Evolutionary conservation across 257 asterid genomes (phyloP).

Genomic region (Gentiana macrophylla): DNA sequence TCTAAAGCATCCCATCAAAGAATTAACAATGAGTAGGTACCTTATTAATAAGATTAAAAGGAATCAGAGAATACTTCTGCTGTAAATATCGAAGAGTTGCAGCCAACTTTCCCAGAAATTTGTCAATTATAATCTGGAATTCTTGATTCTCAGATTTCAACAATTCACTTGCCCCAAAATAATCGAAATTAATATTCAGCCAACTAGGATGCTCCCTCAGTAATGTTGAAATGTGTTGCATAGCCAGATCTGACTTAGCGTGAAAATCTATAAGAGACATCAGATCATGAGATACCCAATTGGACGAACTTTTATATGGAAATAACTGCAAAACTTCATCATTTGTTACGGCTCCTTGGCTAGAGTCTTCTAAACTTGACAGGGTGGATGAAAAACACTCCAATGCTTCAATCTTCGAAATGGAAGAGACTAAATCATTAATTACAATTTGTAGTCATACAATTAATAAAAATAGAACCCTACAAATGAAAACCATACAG

Average conservation of each 20-base stretch:
- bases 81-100: conserved; percentile 48
- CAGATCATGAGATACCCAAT: conserved; percentile 67
- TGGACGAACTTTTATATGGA: conserved; percentile 35
- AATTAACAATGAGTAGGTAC: conserved; percentile 31
- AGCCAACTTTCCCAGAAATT: conserved; percentile 36
- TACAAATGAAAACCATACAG: too few relatives aligned
- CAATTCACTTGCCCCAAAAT: conserved; percentile 24
- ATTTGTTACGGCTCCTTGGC: conserved; percentile 39
- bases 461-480: not conserved
- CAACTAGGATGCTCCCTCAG: conserved; percentile 69
- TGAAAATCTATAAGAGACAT: conserved; percentile 33
- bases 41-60: conserved; percentile 50
- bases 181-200: conserved; percentile 28
- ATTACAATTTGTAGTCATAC: conserved; percentile 9
- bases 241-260: conserved; percentile 51
- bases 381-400: conserved; percentile 63
- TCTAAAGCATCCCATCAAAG: too few relatives aligned
- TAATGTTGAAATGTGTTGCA: conserved; percentile 56
- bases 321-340: conserved; percentile 43
- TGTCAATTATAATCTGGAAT: conserved; percentile 35
- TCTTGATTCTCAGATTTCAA: conserved; percentile 38
- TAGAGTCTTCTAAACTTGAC: conserved; percentile 33
- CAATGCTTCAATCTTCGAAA: conserved; percentile 80
- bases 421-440: conserved; percentile 13
- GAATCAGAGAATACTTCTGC: conserved; percentile 55